These are phyloP conservation scores for Diaporthe destruens DNA, from an alignment of 2,329 filamentous ascomycete genomes.

Conservation along the genomic window DNA sequence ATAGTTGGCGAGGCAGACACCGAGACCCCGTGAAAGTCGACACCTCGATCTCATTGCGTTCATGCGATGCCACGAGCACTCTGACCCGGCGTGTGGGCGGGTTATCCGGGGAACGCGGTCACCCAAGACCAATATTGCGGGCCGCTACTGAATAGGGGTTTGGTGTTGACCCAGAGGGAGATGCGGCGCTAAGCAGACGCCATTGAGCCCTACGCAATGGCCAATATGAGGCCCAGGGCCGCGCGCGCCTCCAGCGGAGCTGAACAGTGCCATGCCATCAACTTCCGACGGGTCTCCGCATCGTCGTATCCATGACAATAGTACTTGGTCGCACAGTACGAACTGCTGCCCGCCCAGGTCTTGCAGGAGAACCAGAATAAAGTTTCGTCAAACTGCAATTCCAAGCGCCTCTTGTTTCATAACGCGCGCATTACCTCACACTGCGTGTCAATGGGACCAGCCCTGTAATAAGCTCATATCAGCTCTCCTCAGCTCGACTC, in stretches of 20 bases:
- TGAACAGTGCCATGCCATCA: constrained; percentile 18
- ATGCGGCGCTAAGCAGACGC: constrained; percentile 32
- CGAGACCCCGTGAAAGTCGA: constrained; percentile 15
- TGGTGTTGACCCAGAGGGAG: constrained; percentile 23
- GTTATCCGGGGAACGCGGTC: constrained; percentile 14
- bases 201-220: constrained; percentile 30
- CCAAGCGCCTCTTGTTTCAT: constrained; percentile 40
- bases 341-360: constrained; percentile 21
- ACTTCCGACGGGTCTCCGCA: constrained; percentile 31
- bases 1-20: constrained; percentile 46
- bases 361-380: constrained; percentile 33
- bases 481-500: constrained; percentile 28
- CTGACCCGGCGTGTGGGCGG: constrained; percentile 14
- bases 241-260: constrained; percentile 29
- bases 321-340: constrained; percentile 9
- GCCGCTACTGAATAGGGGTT: constrained; percentile 14
- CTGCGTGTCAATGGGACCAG: constrained; percentile 33
- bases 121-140: constrained; percentile 1
- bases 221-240: constrained; percentile 24
- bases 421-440: constrained; percentile 38
- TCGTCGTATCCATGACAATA: constrained; percentile 32
- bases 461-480: constrained; percentile 29
- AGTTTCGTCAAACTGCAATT: constrained; percentile 30
- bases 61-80: constrained; percentile 15
- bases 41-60: constrained; percentile 34